phyloP scores from a whole-genome alignment of 345 rosid species.

The Passiflora organensis region DNA sequence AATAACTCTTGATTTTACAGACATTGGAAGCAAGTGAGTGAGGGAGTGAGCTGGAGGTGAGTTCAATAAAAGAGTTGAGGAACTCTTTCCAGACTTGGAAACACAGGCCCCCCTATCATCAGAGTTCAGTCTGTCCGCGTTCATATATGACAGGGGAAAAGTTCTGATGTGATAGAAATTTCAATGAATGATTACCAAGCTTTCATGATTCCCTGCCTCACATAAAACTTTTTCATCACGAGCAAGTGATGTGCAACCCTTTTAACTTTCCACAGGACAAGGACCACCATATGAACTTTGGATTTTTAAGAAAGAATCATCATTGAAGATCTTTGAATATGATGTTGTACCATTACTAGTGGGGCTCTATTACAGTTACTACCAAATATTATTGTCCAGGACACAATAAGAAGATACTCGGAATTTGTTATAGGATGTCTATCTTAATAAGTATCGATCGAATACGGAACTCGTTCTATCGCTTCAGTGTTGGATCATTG shows the following conservation, averaged over 20 bases:
- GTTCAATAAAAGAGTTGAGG: conserved; percentile 3
- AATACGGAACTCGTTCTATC: too few relatives aligned
- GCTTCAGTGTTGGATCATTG: too few relatives aligned
- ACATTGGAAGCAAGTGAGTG: too few relatives aligned
- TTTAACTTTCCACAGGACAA: not conserved
- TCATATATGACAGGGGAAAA: conserved; percentile 23
- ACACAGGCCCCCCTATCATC: not conserved
- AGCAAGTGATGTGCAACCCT: too few relatives aligned
- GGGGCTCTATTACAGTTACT: not conserved
- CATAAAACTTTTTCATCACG: not conserved
- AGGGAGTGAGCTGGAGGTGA: not conserved
- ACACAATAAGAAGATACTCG: too few relatives aligned
- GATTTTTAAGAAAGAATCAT: not conserved
- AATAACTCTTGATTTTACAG: too few relatives aligned
- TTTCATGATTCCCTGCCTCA: conserved; percentile 1
- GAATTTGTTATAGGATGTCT: too few relatives aligned
- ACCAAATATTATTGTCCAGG: too few relatives aligned
- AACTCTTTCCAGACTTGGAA: conserved; percentile 4
- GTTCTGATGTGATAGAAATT: conserved; percentile 29
- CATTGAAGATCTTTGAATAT: conserved; percentile 1
- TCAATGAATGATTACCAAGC: conserved; percentile 3
- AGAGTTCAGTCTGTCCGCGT: conserved; percentile 61
- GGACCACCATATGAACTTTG: not conserved
- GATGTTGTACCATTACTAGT: not conserved
- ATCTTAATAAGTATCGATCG: too few relatives aligned